Base-by-base conservation (phyloP, 2,329 filamentous ascomycete genomes). In the Cladophialophora psammophila region DNA sequence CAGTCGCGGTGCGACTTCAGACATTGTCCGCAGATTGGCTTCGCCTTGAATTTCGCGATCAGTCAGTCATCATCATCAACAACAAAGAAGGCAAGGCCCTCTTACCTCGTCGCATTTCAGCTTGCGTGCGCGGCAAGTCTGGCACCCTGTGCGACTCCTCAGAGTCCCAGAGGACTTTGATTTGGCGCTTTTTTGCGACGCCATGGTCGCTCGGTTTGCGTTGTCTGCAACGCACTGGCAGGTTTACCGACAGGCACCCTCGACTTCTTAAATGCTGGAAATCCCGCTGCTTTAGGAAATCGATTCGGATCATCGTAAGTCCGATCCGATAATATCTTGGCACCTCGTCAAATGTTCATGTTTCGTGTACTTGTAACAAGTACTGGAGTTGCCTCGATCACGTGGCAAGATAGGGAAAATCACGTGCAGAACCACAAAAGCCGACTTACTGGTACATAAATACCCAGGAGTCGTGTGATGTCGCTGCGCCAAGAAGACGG, bases 51-150 rank as follows among this genome's bases (percentile, higher is more conserved):
- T 50, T 50, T 50, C 45, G 12, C 45, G 10, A 26, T 50, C 45
- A 60, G 40, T 63, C 59, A 55, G 42, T 55, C 50, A n/a, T 45
- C 50, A n/a, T 45, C 18, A 40, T 66, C 50, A 57, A 52, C 61
- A 56, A 59, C 42, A n/a, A 15, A 3, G 20, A 31, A 58, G 26
- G 34, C 50, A 36, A 45, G 36, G 35, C 50, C 31, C n/a, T 57
- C 64, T 61, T 53, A 72, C 71, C 64, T 73, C 72, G 60, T 73
- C 72, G 60, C 72, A 74, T 61, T 74, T 74, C 35, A 74, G 67
- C 62, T 74, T 74, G 26, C 71, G 50, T 54, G 63, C 45, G 12
- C 72, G 68, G 36, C 72, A 74, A 35, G 72, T 74, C 56, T 66
- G 63, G 63, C 72, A 74, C n/a, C 72, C 72, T 36, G 71, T 72